phyloP scores from a whole-genome alignment of 306 rosid genomes.

The Cajanus cajan region DNA sequence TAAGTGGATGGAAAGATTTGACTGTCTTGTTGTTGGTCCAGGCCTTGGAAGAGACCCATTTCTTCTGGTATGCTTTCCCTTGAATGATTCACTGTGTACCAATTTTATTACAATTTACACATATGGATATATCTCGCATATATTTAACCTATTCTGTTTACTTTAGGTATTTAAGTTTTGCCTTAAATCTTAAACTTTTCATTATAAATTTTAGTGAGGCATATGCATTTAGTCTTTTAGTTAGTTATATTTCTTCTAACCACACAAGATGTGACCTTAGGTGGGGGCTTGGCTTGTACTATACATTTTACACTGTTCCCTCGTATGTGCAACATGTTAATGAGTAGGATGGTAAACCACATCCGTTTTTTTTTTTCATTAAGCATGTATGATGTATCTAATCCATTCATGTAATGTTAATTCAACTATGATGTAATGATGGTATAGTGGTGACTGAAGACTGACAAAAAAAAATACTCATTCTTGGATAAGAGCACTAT shows the following conservation, averaged over 20 bases:
- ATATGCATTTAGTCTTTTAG: not conserved
- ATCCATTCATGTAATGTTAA: not conserved
- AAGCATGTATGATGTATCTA: not conserved
- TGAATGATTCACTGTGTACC: not conserved
- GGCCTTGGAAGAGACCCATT: constrained; percentile 92
- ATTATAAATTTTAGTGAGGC: not conserved
- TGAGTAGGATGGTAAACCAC: not conserved
- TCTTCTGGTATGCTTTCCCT: constrained; percentile 38
- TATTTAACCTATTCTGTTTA: not conserved
- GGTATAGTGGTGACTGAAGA: not conserved
- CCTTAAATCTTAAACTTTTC: not conserved
- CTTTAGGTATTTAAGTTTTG: not conserved
- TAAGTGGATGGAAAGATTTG: constrained; percentile 86
- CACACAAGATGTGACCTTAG: not conserved
- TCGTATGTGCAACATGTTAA: not conserved
- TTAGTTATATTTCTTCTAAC: not conserved
- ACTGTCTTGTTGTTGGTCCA: constrained; percentile 81
- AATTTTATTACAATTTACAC: not conserved
- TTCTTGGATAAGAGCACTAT: not conserved
- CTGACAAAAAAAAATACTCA: not conserved
- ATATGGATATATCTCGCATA: not conserved
- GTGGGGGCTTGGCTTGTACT: not conserved
- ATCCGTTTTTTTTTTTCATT: not conserved
- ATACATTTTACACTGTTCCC: not conserved
- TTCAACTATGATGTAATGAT: not conserved